Evolutionary conservation across 768 basidiomycete species (phyloP), one percentile per base, ranked within the genome.

Genomic region (Amyloporia xantha): DNA sequence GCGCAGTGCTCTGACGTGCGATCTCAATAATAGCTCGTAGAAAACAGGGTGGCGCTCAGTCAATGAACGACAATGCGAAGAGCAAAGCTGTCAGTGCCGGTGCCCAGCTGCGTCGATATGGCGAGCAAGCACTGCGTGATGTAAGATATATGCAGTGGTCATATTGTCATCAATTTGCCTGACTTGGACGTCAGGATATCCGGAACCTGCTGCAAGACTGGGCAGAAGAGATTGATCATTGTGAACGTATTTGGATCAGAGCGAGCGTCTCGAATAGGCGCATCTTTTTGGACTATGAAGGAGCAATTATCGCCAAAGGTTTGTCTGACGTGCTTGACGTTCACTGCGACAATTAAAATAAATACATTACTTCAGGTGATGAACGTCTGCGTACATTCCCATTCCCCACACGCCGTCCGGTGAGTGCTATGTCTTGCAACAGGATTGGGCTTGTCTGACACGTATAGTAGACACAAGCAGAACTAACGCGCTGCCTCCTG

Each of bases 1-100:
- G 13, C 43, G 6, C 37, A 17, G 9, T 27, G 20, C 12, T 5
- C 17, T 24, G 30, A 19, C n/a, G n/a, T n/a, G n/a, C n/a, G 30
- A 15, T 15, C 30, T 33, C 30, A 11, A 21, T 23, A 20, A 17
- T 50, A 98, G 95, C 96, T 26, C 91, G 96, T 54, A 76, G 91
- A 55, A 98, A 98, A 64, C 96, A 99, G 71, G 96, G 96, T 66
- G 96, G 96, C 0, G 86, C 90, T 1, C 96, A 99, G 68, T 82
- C 85, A 1, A 53, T 84, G 3, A 94, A 98, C 55, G 96, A 99
- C 66, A 90, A 92, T 47, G 77, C 92, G 4, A 97, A 96, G 68
- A 91, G 89, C 1, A 80, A 81, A 49, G 96, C 96, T 0, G 86
- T 91, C 59, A 95, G 92, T 67, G 92, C 92, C 21, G 96, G 96